phyloP scores from a whole-genome alignment of 23 red algal genomes.

The Cyanidioschyzon merolae region DNA sequence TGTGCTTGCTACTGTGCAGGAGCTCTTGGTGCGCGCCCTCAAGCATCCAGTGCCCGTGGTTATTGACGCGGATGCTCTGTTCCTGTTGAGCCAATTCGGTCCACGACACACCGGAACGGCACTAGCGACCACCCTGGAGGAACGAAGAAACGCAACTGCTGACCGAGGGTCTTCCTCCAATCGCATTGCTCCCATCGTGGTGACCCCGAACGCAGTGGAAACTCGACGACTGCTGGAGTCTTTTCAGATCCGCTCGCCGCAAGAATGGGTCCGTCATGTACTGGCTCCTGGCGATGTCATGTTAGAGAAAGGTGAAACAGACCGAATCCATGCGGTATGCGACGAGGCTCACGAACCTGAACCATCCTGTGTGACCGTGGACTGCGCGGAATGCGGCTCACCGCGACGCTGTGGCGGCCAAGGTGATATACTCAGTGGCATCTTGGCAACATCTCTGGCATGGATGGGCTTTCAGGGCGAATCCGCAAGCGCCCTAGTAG shows the following conservation, averaged over 20 bases:
- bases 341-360: background rate
- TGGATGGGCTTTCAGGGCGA: slow-evolving; percentile 12
- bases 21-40: background rate
- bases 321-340: background rate
- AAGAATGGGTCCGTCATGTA: background rate
- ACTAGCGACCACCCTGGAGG: background rate
- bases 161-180: background rate
- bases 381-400: slow-evolving; percentile 7
- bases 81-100: slow-evolving; percentile 17
- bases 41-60: slow-evolving; percentile 37
- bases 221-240: slow-evolving; percentile 26
- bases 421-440: slow-evolving; percentile 68
- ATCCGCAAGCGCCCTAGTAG: background rate
- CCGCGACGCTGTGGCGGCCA: slow-evolving; percentile 60
- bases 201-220: slow-evolving; percentile 75
- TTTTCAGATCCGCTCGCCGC: background rate
- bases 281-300: slow-evolving; percentile 29
- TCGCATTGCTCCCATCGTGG: slow-evolving; percentile 11
- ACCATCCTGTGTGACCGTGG: background rate
- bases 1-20: background rate
- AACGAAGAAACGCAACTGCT: background rate
- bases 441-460: slow-evolving; percentile 28
- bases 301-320: slow-evolving; percentile 43
- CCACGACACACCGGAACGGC: background rate
- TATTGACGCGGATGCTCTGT: slow-evolving; percentile 75